phyloP scores from a whole-genome alignment of 2,329 filamentous ascomycete genomes.

The Penicillium paneum region DNA sequence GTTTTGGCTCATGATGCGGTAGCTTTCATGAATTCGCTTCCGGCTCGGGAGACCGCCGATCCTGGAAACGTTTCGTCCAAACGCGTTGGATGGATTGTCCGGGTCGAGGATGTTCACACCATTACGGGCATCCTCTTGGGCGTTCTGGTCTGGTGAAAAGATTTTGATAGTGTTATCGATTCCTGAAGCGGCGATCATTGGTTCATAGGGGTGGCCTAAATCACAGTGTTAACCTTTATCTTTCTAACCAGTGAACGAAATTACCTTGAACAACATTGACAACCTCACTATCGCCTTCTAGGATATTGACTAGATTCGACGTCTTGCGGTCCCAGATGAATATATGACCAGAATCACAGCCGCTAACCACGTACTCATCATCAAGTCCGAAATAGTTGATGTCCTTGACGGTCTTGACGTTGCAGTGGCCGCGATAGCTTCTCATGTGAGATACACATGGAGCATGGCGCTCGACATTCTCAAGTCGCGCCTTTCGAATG shows the following conservation, averaged over 20 bases:
- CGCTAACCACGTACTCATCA: conserved; percentile 67
- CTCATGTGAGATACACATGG: conserved; percentile 57
- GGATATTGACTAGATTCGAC: conserved; percentile 59
- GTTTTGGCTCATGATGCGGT: conserved; percentile 62
- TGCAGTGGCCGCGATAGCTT: conserved; percentile 63
- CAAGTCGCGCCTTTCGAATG: conserved; percentile 48
- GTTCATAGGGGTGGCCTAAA: conserved; percentile 63
- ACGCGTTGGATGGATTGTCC: conserved; percentile 38
- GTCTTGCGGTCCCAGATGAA: conserved; percentile 69
- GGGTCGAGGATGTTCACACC: conserved; percentile 58
- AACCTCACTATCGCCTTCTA: conserved; percentile 66
- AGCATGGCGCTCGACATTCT: conserved; percentile 53
- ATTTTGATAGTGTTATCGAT: conserved; percentile 69
- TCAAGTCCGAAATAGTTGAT: conserved; percentile 65
- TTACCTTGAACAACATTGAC: conserved; percentile 65
- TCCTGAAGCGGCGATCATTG: conserved; percentile 62
- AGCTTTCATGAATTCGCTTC: conserved; percentile 58
- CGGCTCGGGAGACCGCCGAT: conserved; percentile 53
- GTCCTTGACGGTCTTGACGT: conserved; percentile 66
- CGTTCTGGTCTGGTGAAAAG: conserved; percentile 59
- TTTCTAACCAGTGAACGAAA: not conserved
- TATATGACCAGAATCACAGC: conserved; percentile 63
- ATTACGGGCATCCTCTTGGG: conserved; percentile 55
- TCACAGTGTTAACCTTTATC: conserved; percentile 11
- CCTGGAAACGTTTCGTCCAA: conserved; percentile 25